Conservation (phyloP, 148 eudicot genomes). For the Diospyros kaki region DNA sequence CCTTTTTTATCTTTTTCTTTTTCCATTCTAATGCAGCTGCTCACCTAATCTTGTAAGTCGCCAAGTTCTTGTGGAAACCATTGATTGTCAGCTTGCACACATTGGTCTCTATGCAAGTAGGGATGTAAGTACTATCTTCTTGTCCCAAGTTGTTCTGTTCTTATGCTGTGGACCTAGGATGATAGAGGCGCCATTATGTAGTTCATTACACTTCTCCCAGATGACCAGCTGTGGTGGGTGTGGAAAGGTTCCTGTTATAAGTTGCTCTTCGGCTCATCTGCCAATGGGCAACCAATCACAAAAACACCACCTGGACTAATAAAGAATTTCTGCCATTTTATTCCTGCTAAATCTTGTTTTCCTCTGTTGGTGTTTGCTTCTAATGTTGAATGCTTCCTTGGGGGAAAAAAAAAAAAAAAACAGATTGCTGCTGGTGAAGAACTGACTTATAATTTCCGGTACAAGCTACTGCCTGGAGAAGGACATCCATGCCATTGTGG, state of each 20-base stretch:
- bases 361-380: constrained; percentile 1
- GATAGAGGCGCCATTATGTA: neutral
- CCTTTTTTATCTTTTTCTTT: neutral
- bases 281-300: neutral
- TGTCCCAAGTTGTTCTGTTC: neutral
- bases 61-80: constrained; percentile 90
- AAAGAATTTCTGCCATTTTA: neutral
- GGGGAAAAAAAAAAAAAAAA: neutral
- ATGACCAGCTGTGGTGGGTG: neutral
- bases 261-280: neutral
- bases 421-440: constrained; percentile 89
- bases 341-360: neutral
- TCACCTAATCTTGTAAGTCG: constrained; percentile 79
- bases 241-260: neutral
- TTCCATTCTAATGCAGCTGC: constrained; percentile 49
- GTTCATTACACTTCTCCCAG: neutral
- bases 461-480: constrained; percentile 51
- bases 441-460: constrained; percentile 54
- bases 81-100: constrained; percentile 73
- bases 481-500: constrained; percentile 70
- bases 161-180: neutral
- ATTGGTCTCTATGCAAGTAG: constrained; percentile 81
- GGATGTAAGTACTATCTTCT: constrained; percentile 59
- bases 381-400: neutral
- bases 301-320: neutral